Conservation (phyloP, 352 stramenopile species). For the Plasmopara halstedii region DNA sequence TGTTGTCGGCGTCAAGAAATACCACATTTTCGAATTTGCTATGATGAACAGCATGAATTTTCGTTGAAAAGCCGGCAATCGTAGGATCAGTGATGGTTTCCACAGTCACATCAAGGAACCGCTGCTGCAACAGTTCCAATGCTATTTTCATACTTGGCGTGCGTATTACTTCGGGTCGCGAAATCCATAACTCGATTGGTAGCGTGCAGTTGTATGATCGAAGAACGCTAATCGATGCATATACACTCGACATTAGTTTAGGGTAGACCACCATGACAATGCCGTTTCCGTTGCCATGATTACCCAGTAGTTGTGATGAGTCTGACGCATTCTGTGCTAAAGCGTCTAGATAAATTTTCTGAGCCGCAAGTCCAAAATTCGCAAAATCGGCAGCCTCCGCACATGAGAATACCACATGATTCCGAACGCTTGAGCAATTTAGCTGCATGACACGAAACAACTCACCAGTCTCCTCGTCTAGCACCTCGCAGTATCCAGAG, state of each 20-base stretch:
- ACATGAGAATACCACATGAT: constrained; percentile 49
- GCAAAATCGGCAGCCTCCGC: constrained; percentile 48
- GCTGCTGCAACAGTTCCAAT: constrained; percentile 20
- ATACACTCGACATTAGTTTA: constrained; percentile 60
- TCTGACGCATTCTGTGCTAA: constrained; percentile 11
- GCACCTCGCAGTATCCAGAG: constrained; percentile 60
- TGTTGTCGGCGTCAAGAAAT: constrained; percentile 69
- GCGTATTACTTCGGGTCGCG: constrained; percentile 33
- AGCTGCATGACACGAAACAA: constrained; percentile 68
- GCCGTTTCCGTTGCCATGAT: constrained; percentile 30
- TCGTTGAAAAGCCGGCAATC: constrained; percentile 48
- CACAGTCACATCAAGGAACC: constrained; percentile 32
- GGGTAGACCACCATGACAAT: constrained; percentile 71
- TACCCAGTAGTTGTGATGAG: constrained; percentile 16
- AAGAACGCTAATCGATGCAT: constrained; percentile 47
- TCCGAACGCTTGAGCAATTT: constrained; percentile 43
- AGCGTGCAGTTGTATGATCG: constrained; percentile 43
- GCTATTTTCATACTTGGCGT: constrained; percentile 24
- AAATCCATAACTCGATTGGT: constrained; percentile 68
- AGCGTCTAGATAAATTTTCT: constrained; percentile 26
- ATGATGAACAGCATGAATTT: constrained; percentile 63
- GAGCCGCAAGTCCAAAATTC: constrained; percentile 41
- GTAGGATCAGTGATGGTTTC: constrained; percentile 40
- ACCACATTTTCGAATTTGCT: constrained; percentile 59
- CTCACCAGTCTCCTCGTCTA: constrained; percentile 44